These are phyloP conservation scores for Asterella californica DNA, from an alignment of 225 moss, liverwort and hornwort species.

Conservation along the genomic window DNA sequence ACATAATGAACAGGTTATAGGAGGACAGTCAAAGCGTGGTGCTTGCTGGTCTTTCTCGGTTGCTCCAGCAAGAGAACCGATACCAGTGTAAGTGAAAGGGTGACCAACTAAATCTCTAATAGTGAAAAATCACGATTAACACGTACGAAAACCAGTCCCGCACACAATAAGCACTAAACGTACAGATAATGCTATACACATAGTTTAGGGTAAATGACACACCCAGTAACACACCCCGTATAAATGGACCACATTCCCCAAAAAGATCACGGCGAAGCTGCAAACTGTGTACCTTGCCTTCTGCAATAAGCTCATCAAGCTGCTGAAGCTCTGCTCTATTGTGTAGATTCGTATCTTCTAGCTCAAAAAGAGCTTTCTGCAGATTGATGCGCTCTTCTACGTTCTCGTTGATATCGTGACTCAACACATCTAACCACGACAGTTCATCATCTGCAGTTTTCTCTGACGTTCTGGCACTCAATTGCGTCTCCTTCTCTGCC, in stretches of 20 bases:
- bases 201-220: too few relatives aligned
- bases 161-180: too few relatives aligned
- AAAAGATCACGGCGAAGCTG: not conserved
- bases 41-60: not conserved
- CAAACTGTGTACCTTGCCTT: conserved; percentile 31
- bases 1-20: not conserved
- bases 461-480: conserved; percentile 65
- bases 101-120: not conserved
- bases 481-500: conserved; percentile 71
- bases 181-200: too few relatives aligned
- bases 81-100: not conserved
- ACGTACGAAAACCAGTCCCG: not conserved
- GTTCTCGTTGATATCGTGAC: conserved; percentile 85
- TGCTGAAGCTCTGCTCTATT: conserved; percentile 74
- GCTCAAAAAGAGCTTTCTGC: conserved; percentile 85
- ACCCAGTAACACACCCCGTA: too few relatives aligned
- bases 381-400: conserved; percentile 84
- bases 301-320: conserved; percentile 73
- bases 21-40: not conserved
- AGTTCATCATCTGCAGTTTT: conserved; percentile 73
- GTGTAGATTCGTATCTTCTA: conserved; percentile 81
- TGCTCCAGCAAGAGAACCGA: not conserved
- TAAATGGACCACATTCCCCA: too few relatives aligned
- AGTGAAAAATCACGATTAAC: not conserved
- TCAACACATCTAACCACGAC: conserved; percentile 79